Conservation (phyloP, 1,284 basidiomycete species). For the Lignosus rhinocerotis region DNA sequence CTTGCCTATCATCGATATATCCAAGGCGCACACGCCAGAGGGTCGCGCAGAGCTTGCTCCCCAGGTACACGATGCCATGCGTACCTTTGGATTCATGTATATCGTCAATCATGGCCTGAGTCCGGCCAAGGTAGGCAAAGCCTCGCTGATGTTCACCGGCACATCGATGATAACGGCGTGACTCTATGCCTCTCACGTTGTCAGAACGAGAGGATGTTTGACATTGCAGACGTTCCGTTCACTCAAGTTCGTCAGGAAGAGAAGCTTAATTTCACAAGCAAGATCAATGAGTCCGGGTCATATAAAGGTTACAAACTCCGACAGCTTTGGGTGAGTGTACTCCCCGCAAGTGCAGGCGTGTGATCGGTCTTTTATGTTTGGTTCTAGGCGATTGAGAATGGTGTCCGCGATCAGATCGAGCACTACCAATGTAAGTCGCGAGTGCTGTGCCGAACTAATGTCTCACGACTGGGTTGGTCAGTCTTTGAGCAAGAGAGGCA, state of each 20-base stretch:
- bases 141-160: too few species aligned
- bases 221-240: conserved; percentile 37
- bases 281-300: conserved; percentile 50
- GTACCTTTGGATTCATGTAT: conserved; percentile 64
- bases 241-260: conserved; percentile 53
- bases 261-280: conserved; percentile 52
- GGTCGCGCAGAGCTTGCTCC: conserved; percentile 40
- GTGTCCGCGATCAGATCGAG: conserved; percentile 58
- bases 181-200: not conserved
- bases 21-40: conserved; percentile 47
- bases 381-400: not conserved
- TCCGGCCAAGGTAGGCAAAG: conserved; percentile 39
- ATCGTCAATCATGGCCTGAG: conserved; percentile 60
- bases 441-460: conserved; percentile 2
- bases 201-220: conserved; percentile 27
- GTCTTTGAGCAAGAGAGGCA: conserved; percentile 28
- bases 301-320: conserved; percentile 63
- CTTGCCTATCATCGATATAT: conserved; percentile 66
- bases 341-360: not conserved
- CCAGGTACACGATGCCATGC: conserved; percentile 59
- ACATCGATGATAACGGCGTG: too few species aligned
- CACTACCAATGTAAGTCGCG: conserved; percentile 51
- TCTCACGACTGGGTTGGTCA: not conserved
- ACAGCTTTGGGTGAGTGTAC: conserved; percentile 50
- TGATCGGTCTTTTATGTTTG: too few species aligned